phyloP scores from a whole-genome alignment of 225 moss, liverwort and hornwort species.

The Ulota crispa region DNA sequence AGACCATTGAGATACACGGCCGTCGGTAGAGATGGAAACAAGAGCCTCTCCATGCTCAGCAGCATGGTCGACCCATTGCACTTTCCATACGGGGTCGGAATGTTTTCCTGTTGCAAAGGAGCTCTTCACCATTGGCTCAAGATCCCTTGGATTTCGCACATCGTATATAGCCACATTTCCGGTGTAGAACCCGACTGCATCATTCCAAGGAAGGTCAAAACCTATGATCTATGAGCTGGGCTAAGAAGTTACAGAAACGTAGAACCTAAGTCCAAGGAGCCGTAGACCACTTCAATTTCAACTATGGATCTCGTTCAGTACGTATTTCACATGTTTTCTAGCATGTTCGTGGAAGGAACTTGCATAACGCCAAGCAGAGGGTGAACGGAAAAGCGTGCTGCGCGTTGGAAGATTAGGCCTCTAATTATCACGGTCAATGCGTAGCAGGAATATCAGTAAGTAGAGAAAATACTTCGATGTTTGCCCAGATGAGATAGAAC shows the following conservation, averaged over 20 bases:
- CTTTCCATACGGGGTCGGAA: constrained; percentile 91
- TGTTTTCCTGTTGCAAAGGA: constrained; percentile 79
- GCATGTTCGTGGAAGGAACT: not conserved
- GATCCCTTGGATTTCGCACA: constrained; percentile 74
- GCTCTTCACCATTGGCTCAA: constrained; percentile 81
- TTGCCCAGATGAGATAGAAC: not conserved
- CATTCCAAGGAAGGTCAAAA: not conserved
- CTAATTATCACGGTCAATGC: not conserved
- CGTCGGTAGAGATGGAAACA: constrained; percentile 90
- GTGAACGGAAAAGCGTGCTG: not conserved
- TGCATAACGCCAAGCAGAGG: not conserved
- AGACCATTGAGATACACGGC: constrained; percentile 95
- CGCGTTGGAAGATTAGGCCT: not conserved
- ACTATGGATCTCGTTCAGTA: not conserved
- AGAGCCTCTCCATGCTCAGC: constrained; percentile 87
- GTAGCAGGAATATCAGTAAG: not conserved
- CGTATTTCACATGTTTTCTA: not conserved
- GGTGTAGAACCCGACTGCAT: constrained; percentile 84
- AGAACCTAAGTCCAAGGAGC: not conserved
- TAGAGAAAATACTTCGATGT: not conserved
- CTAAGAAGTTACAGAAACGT: not conserved
- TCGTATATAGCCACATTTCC: constrained; percentile 92
- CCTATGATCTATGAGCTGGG: not conserved
- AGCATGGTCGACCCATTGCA: constrained; percentile 83
- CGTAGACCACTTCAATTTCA: not conserved